Evolutionary conservation across 768 basidiomycete species (phyloP), one percentile per base, ranked within the genome.

Genomic region (Tylopilus vinaceipallidus): DNA sequence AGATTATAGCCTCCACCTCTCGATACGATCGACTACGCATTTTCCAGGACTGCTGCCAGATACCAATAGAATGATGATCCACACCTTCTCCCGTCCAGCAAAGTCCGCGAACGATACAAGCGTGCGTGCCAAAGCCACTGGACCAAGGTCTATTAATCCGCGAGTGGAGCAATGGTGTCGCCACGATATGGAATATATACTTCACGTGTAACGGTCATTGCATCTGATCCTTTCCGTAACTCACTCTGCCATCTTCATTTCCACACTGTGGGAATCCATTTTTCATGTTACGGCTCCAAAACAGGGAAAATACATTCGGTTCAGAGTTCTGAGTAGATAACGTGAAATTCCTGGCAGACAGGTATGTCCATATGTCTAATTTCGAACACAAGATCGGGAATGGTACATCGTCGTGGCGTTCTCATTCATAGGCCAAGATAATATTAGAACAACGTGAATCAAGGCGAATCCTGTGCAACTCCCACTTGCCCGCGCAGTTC

Each of bases 61-160:
- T 6, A 7, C 33, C 39, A 33, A 29, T 37, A 43, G 46, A 42
- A 55, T 50, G 53, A 45, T 53, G 58, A 58, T 56, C 57, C 57
- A 47, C 53, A 54, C 19, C 38, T 35, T 41, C 24, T 40, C 42
- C 24, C 20, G 33, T 6, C 14, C 26, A 44, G 13, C 14, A 39
- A 50, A 46, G 47, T 49, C 52, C 57, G 43, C 52, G 47, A 49
- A 59, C 33, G 3, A 19, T 37, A 16, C n/a, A n/a, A n/a, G n/a
- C n/a, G n/a, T 30, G 6, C 6, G 12, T 26, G 19, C 27, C 39
- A 51, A 46, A 34, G 23, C 20, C 13, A 36, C 14, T 12, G 23
- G 20, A 22, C 33, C 2, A 37, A 37, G n/a, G 20, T 29, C 6
- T 1, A 41, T 45, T 30, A 27, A 38, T 43, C 16, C 33, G 34